phyloP scores from a whole-genome alignment of 768 basidiomycete species.

The Tulasnella sp. region DNA sequence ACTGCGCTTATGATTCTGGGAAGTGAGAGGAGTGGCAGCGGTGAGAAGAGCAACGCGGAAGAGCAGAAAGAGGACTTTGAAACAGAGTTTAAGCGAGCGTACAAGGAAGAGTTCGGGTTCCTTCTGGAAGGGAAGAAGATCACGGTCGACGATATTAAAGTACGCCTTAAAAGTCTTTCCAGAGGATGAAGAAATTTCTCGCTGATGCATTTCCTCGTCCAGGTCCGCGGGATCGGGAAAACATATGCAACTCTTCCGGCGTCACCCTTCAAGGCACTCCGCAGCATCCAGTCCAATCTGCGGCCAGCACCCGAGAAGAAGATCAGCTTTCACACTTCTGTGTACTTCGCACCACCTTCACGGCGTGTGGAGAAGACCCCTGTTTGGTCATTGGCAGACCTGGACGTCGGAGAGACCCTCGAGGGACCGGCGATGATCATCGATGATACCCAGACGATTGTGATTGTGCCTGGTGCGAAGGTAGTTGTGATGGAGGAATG shows the following conservation, averaged over 20 bases:
- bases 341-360: constrained; percentile 64
- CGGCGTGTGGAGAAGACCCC: constrained; percentile 72
- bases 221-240: constrained; percentile 86
- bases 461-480: constrained; percentile 63
- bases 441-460: constrained; percentile 91
- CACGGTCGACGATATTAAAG: constrained; percentile 88
- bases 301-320: constrained; percentile 3
- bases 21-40: constrained; percentile 15
- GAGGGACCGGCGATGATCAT: constrained; percentile 88
- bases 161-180: constrained; percentile 21
- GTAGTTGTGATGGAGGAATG: constrained; percentile 60
- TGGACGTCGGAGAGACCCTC: constrained; percentile 60
- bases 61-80: constrained; percentile 62
- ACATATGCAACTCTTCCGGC: constrained; percentile 35
- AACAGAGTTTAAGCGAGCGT: constrained; percentile 63
- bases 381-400: constrained; percentile 55
- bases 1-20: constrained; percentile 84
- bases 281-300: background rate
- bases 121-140: constrained; percentile 71
- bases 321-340: constrained; percentile 33
- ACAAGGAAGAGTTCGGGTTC: constrained; percentile 87
- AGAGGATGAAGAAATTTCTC: background rate
- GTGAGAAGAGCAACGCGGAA: constrained; percentile 24
- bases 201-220: background rate
- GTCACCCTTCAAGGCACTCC: background rate